Base-by-base conservation (phyloP, 768 basidiomycete species). In the Agaricus subrufescens region DNA sequence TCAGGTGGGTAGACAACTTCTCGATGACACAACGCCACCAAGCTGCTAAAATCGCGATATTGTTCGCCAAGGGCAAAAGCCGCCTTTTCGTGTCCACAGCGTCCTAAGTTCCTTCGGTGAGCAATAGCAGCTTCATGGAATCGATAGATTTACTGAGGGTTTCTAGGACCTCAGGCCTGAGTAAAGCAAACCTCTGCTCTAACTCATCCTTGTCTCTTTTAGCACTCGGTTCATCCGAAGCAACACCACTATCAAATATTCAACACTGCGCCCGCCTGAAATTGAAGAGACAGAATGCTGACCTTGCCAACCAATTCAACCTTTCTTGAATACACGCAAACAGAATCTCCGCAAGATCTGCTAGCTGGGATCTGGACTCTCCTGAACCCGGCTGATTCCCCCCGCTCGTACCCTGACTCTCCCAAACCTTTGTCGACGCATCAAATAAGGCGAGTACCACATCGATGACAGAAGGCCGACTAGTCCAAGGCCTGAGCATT, bases 51-150 rank as follows among this genome's bases (percentile, higher is more conserved):
- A 69, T 98, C 96, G 29, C 79, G 80, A 67, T 95, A 94, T 56
- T 86, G 77, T 62, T 96, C 93, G 2, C 94, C 94, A 5, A 98
- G 81, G 11, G 76, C 71, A 67, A 91, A 95, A 0, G 94, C 95
- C 46, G 85, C 73, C 26, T 79, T 72, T 14, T 82, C 78, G 60
- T 87, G 79, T 2, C 85, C 89, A 52, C 82, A 81, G 25, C 76
- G 73, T 9, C 91, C 92, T 94, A 58, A 3, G 26, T 14, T 59
- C 49, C 10, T 37, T 50, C 27, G 47, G 39, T 46, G 50, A 26
- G 14, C 26, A 19, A 56, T 23, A 37, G 37, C 25, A 27, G 31
- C 19, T 1, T 15, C 37, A 27, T 25, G 9, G 10, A 30, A 29
- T 25, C 11, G 12, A 19, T 55, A 39, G 14, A 70, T 89, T 58